Conservation (phyloP, 352 stramenopile species). For the Globisporangium heterothallicum region DNA sequence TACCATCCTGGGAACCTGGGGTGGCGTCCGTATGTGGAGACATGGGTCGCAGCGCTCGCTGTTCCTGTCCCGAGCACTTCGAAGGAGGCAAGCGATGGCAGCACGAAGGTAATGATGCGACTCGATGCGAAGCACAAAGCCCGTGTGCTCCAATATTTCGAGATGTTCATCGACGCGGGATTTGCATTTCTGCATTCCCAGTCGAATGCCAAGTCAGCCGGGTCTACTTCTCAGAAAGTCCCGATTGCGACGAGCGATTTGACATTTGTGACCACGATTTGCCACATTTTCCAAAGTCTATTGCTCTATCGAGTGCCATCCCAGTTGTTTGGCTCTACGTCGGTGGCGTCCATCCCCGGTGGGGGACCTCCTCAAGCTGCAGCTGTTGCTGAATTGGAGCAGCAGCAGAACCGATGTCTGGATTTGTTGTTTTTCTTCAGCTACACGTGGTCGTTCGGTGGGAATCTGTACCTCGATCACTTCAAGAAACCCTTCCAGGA, state of each 20-base stretch:
- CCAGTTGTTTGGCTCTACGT: slow-evolving; percentile 29
- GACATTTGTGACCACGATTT: slow-evolving; percentile 43
- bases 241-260: slow-evolving; percentile 47
- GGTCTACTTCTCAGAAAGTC: slow-evolving; percentile 10
- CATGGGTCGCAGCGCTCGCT: slow-evolving; percentile 45
- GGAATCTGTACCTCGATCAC: slow-evolving; percentile 42
- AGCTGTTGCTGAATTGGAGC: slow-evolving; percentile 25
- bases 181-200: slow-evolving; percentile 39
- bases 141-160: slow-evolving; percentile 48
- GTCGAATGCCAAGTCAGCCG: neutral
- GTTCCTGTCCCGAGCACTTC: slow-evolving; percentile 15
- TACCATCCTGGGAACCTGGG: slow-evolving; percentile 63
- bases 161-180: slow-evolving; percentile 52
- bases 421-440: slow-evolving; percentile 69
- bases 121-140: slow-evolving; percentile 33
- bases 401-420: slow-evolving; percentile 44
- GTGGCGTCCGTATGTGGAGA: slow-evolving; percentile 58
- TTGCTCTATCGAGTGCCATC: slow-evolving; percentile 29
- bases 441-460: slow-evolving; percentile 69
- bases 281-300: slow-evolving; percentile 54
- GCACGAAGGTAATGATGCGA: slow-evolving; percentile 7
- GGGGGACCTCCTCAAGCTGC: slow-evolving; percentile 11
- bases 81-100: slow-evolving; percentile 7
- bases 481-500: slow-evolving; percentile 40
- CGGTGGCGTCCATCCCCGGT: slow-evolving; percentile 7